Evolutionary conservation across 352 stramenopile species (phyloP).

Genomic region (Phytophthora kernoviae): DNA sequence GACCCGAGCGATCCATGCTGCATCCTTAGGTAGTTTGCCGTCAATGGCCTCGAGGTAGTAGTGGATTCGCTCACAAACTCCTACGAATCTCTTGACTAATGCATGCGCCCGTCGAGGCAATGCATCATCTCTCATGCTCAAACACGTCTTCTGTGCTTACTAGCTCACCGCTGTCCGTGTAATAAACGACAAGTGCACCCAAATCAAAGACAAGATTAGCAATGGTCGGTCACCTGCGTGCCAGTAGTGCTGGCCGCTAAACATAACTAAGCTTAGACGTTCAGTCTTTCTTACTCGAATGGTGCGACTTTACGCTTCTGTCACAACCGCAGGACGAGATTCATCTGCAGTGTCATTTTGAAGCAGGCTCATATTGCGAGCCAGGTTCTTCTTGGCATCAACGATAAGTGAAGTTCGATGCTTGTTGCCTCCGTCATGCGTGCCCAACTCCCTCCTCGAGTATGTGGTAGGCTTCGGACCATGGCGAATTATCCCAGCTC

Average conservation of each 20-base stretch:
- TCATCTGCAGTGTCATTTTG: too few relatives aligned
- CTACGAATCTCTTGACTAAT: slow-evolving; percentile 12
- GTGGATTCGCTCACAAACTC: slow-evolving; percentile 1
- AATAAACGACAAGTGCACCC: not conserved
- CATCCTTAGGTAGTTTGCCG: not conserved
- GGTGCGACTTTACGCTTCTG: not conserved
- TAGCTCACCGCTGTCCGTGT: not conserved
- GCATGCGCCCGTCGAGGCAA: slow-evolving; percentile 8
- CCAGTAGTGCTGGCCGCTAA: not conserved
- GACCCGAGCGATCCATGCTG: slow-evolving; percentile 10
- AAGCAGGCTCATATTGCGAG: too few relatives aligned
- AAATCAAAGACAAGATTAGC: slow-evolving; percentile 10
- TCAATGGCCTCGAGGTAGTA: slow-evolving; percentile 8
- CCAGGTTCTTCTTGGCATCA: too few relatives aligned
- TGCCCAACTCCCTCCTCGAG: too few relatives aligned
- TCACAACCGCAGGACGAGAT: too few relatives aligned
- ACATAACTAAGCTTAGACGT: not conserved
- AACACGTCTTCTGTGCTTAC: not conserved
- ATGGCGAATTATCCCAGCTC: not conserved
- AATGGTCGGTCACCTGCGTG: not conserved
- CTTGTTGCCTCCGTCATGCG: too few relatives aligned
- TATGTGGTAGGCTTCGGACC: too few relatives aligned
- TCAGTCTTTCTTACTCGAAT: not conserved
- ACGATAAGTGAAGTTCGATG: too few relatives aligned
- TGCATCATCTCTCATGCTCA: not conserved